Percentiles rank a stretch among this genome's conserved stretches.
phyloP scores from a whole-genome alignment of 805 yeast genomes.

The Alloascoidea hylecoeti region DNA sequence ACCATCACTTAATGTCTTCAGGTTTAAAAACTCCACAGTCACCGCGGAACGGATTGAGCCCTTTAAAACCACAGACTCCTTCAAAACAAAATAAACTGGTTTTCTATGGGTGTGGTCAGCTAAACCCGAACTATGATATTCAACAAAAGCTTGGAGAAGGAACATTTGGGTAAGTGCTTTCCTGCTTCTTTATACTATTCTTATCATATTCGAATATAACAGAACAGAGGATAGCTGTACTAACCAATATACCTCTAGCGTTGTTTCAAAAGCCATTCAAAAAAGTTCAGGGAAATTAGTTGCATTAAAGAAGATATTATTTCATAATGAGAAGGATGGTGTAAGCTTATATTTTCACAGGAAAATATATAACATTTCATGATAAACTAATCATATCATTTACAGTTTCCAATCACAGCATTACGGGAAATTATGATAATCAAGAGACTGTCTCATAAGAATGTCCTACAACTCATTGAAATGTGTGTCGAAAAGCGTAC shows the following conservation, averaged over 20 bases:
- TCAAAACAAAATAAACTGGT: constrained; percentile 3
- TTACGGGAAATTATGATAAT: constrained; percentile 81
- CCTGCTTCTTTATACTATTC: neutral
- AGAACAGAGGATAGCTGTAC: too few species aligned
- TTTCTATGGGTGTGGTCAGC: constrained; percentile 19
- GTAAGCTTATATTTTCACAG: constrained; percentile 10
- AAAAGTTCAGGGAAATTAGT: constrained; percentile 44
- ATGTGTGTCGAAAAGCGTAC: constrained; percentile 43
- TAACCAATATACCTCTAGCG: too few species aligned
- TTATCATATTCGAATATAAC: neutral
- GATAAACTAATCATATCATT: too few species aligned
- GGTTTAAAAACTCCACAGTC: too few species aligned
- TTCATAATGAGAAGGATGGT: constrained; percentile 59
- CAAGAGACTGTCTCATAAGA: constrained; percentile 52
- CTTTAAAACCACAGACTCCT: too few species aligned
- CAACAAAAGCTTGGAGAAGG: constrained; percentile 53
- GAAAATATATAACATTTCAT: neutral
- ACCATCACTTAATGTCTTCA: too few species aligned
- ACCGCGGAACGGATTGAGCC: too few species aligned
- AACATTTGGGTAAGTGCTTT: constrained; percentile 44
- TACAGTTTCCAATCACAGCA: constrained; percentile 77
- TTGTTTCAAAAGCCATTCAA: constrained; percentile 60
- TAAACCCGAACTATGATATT: constrained; percentile 16
- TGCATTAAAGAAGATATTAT: constrained; percentile 78
- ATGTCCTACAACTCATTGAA: constrained; percentile 66